Percentiles rank a stretch among this genome's conserved stretches.
Evolutionary conservation across 805 yeast genomes (phyloP).

Genomic region (Myxozyma nipponensis): DNA sequence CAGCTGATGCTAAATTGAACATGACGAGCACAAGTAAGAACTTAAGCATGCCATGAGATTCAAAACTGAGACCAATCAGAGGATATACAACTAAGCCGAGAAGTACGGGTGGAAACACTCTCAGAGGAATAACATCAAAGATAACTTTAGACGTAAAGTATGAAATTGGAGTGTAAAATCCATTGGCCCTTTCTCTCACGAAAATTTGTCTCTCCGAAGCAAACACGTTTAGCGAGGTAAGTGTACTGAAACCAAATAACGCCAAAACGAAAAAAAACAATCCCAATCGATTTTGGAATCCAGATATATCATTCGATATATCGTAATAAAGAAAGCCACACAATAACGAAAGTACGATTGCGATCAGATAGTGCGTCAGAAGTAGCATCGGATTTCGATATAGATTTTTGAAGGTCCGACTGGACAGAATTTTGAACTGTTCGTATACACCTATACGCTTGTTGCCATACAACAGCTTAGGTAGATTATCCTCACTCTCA

Average conservation of each 20-base stretch:
- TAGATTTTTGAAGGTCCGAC: constrained; percentile 85
- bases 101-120: constrained; percentile 88
- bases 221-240: constrained; percentile 88
- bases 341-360: constrained; percentile 71
- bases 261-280: constrained; percentile 87
- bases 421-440: constrained; percentile 71
- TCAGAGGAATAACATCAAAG: constrained; percentile 87
- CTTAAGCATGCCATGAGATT: constrained; percentile 70
- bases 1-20: constrained; percentile 82
- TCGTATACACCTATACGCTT: constrained; percentile 55
- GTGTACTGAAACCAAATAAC: constrained; percentile 87
- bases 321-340: constrained; percentile 84
- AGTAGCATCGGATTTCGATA: constrained; percentile 90
- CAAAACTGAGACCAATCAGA: constrained; percentile 63
- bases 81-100: constrained; percentile 82
- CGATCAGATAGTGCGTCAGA: constrained; percentile 74
- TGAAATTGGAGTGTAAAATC: constrained; percentile 83
- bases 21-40: constrained; percentile 66
- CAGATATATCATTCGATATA: constrained; percentile 83
- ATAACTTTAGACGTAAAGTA: constrained; percentile 80
- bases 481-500: constrained; percentile 10
- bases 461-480: constrained; percentile 22
- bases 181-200: constrained; percentile 89
- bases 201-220: constrained; percentile 84
- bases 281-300: constrained; percentile 94